phyloP scores from a whole-genome alignment of 768 basidiomycete genomes.

The Amanita inopinata region DNA sequence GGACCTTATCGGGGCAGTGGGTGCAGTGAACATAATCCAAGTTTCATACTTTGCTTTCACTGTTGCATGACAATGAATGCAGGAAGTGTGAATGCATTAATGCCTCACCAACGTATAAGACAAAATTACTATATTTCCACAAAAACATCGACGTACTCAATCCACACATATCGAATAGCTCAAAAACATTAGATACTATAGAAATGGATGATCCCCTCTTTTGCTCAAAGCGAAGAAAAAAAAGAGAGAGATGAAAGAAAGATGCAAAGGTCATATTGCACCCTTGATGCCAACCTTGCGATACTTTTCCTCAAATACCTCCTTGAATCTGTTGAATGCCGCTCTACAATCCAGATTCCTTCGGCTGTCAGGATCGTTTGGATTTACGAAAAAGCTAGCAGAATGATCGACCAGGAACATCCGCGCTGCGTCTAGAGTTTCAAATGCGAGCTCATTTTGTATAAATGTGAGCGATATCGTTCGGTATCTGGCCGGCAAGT shows the following conservation, averaged over 20 bases:
- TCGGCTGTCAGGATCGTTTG: conserved; percentile 47
- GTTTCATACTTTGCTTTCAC: no score
- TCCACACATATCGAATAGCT: no score
- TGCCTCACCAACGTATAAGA: no score
- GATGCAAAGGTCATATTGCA: conserved; percentile 52
- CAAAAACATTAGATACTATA: no score
- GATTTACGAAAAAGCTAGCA: conserved; percentile 58
- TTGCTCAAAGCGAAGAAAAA: conserved; percentile 61
- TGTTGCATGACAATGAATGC: no score
- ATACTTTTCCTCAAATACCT: conserved; percentile 72
- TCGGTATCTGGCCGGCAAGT: conserved; percentile 80
- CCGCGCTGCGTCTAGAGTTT: conserved; percentile 48
- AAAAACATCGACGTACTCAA: no score
- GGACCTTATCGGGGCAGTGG: no score
- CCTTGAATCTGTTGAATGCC: conserved; percentile 43
- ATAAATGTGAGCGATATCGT: conserved; percentile 72
- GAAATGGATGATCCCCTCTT: no score
- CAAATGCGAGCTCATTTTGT: conserved; percentile 77
- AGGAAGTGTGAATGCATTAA: no score
- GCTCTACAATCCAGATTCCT: conserved; percentile 68
- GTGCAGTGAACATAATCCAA: no score
- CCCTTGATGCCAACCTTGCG: conserved; percentile 87
- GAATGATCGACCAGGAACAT: conserved; percentile 65
- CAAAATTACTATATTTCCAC: no score
- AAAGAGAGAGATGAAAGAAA: conserved; percentile 57